Evolutionary conservation across 306 rosid species (phyloP).

Genomic region (Cicer bijugum): DNA sequence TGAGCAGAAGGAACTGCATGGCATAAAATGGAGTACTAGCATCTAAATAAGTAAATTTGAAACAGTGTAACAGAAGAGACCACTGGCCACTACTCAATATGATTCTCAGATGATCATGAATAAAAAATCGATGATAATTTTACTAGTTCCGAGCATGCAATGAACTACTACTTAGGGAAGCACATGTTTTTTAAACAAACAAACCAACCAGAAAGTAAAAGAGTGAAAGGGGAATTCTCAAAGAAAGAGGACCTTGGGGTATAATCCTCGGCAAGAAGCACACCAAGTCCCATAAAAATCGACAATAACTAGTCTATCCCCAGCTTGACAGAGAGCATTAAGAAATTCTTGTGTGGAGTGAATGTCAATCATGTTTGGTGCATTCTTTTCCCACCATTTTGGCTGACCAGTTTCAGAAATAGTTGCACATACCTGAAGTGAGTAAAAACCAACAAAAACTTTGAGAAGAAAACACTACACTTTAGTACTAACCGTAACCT

Average conservation of each 20-base stretch:
- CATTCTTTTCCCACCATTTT: slow-evolving; percentile 99
- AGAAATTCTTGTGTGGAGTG: slow-evolving; percentile 94
- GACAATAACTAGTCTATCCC: slow-evolving; percentile 91
- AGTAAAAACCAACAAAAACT: slow-evolving; percentile 44
- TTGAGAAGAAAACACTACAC: slow-evolving; percentile 30
- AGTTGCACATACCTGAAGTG: slow-evolving; percentile 73
- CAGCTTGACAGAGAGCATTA: slow-evolving; percentile 79
- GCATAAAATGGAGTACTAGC: slow-evolving; percentile 20
- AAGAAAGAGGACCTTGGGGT: slow-evolving; percentile 73
- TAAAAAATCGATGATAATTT: not conserved
- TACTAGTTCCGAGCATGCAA: slow-evolving; percentile 11
- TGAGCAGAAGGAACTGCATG: not conserved
- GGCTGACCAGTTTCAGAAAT: slow-evolving; percentile 85
- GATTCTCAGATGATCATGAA: not conserved
- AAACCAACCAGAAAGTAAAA: slow-evolving; percentile 31
- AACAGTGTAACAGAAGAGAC: slow-evolving; percentile 30
- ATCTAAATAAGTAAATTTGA: slow-evolving; percentile 21
- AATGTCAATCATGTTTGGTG: slow-evolving; percentile 88
- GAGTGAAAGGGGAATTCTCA: slow-evolving; percentile 38
- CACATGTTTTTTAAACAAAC: not conserved
- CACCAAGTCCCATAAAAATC: slow-evolving; percentile 99
- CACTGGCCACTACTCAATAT: not conserved
- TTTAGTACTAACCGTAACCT: not conserved
- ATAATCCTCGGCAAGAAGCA: slow-evolving; percentile 98
- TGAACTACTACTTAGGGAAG: slow-evolving; percentile 1